Evolutionary conservation across 2,329 filamentous ascomycete species (phyloP), one percentile per base, ranked within the genome.

Genomic region (Botrytis tulipae): DNA sequence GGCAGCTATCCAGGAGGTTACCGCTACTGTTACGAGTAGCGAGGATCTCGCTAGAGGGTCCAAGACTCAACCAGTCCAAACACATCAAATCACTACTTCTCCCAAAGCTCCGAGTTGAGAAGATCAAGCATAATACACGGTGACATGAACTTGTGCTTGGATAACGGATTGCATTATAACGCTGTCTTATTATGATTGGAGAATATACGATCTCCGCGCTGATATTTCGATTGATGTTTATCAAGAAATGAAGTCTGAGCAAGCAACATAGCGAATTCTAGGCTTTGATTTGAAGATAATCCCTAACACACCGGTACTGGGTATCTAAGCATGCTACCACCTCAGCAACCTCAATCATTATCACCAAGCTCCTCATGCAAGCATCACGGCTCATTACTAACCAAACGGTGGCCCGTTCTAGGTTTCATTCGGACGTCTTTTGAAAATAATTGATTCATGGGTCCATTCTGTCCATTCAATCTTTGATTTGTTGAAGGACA

Each of bases 31-130:
- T 29, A 72, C 71, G 9, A 69, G 61, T 51, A 35, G 46, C 18
- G n/a, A 44, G 40, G 10, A 22, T 57, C 22, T 54, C n/a, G 22
- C 16, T 6, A n/a, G 3, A n/a, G 60, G n/a, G 12, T 5, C 25
- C 20, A 67, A 67, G 25, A 67, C 61, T 32, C n/a, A 57, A 32
- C 9, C 16, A 16, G 46, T 37, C 51, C 60, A 54, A 32, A 20
- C 46, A 65, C 60, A 72, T 35, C 70, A 67, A 42, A 72, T 72
- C 16, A 72, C 70, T 35, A n/a, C 70, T 32, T 67, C 61, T 32
- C 61, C 70, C 16, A 59, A 29, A 35, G 29, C 40, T 48, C 59
- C 42, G 22, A 40, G 25, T 10, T 66, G 44, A 71, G 18, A 18
- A 9, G 14, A n/a, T 12, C 35, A 62, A 29, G 18, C n/a, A 48